Evolutionary conservation across 2,329 filamentous ascomycete genomes (phyloP), one percentile per base, ranked within the genome.

Genomic region (Biscogniauxia sp.): DNA sequence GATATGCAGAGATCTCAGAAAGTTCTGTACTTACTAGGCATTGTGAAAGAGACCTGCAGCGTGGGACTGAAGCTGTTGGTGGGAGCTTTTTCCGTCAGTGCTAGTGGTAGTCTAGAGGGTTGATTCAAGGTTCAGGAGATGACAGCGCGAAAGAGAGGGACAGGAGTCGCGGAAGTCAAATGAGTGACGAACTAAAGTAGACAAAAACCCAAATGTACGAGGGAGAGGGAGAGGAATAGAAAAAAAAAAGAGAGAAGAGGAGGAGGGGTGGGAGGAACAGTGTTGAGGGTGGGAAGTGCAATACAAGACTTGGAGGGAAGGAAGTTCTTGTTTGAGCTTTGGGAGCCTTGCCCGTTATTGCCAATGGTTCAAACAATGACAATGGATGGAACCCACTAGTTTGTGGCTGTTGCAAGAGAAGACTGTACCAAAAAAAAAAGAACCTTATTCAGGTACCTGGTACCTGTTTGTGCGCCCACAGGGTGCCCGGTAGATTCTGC

Each of bases 1-100:
- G 51, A 19, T 15, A 19, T 52, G 51, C 2, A 7, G 19, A 52
- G 23, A 52, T 19, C n/a, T 51, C 37, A 11, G 17, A 1, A 52
- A 15, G 13, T 26, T 52, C 23, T 23, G 1, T 52, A 70, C 70
- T 70, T 70, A 72, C 70, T 71, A 54, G 67, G 70, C 70, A 72
- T 72, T 51, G 62, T 69, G 62, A 59, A 59, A 28, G 41, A 59
- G 37, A 51, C 53, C 37, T 23, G 25, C 17, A 17, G 20, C 51
- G 53, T 52, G 28, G 52, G 58, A 62, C 57, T 20, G 55, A 61
- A 62, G 60, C 59, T 56, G 15, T 20, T 15, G 8, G 26, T 20
- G 15, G 49, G 53, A 56, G 61, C 63, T 63, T n/a, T n/a, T n/a
- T 60, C 63, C 59, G 61, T 53, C 55, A 41, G 20, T n/a, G 5